Evolutionary conservation across 1,284 basidiomycete species (phyloP).

Genomic region (Irpex rosettiformis): DNA sequence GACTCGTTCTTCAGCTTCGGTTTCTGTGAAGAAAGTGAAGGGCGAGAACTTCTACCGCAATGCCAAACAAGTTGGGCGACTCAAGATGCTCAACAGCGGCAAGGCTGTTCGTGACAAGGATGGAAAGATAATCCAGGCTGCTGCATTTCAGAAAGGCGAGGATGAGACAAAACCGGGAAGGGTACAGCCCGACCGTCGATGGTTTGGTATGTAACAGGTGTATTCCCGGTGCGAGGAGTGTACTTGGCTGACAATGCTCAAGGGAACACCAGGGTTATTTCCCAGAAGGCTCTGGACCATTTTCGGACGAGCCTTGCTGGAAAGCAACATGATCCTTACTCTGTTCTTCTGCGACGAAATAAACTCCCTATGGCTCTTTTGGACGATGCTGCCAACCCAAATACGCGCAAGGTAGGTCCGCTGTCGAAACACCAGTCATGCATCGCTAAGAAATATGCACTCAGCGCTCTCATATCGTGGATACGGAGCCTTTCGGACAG

Average conservation of each 20-base stretch:
- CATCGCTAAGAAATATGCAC: neutral
- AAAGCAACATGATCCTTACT: slow-evolving; percentile 91
- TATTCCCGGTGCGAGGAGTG: neutral
- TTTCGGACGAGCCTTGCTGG: slow-evolving; percentile 83
- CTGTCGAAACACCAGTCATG: neutral
- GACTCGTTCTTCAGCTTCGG: slow-evolving; percentile 39
- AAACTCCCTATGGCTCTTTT: slow-evolving; percentile 94
- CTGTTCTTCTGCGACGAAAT: slow-evolving; percentile 86
- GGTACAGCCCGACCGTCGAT: slow-evolving; percentile 89
- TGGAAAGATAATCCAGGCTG: slow-evolving; percentile 88
- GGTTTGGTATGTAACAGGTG: slow-evolving; percentile 76
- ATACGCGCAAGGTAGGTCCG: slow-evolving; percentile 64
- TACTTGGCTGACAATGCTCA: neutral
- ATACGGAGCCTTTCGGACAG: slow-evolving; percentile 88
- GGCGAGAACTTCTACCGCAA: slow-evolving; percentile 93
- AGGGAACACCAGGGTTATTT: slow-evolving; percentile 98
- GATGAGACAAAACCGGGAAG: slow-evolving; percentile 84
- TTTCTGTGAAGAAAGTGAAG: slow-evolving; percentile 71
- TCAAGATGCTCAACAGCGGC: slow-evolving; percentile 90
- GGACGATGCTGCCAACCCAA: slow-evolving; percentile 81
- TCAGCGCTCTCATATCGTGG: slow-evolving; percentile 86
- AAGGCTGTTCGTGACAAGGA: slow-evolving; percentile 86
- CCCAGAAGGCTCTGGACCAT: slow-evolving; percentile 92
- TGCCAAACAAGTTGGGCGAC: slow-evolving; percentile 78
- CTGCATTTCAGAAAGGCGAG: slow-evolving; percentile 91